Evolutionary conservation across 768 basidiomycete species (phyloP), one percentile per base, ranked within the genome.

Genomic region (Rhizopogon vulgaris): DNA sequence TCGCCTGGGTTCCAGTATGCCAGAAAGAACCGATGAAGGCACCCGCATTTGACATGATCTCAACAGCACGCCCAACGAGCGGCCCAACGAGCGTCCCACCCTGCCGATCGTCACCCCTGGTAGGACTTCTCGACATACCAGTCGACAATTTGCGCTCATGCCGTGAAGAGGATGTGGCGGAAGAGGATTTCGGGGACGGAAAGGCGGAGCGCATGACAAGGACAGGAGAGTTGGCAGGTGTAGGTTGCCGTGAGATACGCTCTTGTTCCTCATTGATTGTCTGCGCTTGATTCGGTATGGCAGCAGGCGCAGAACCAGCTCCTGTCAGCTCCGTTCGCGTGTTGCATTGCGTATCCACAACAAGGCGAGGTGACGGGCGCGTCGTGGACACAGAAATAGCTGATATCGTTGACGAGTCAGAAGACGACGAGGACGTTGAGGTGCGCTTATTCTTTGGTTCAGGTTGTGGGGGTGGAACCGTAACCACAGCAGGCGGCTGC

Each of bases 41-140:
- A 17, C 88, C 84, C 2, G 91, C 91, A 48, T 78, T 83, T 40
- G 80, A 84, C 52, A 93, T 86, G 38, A 94, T 87, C 49, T 86
- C 89, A 17, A 84, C 87, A 22, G 90, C 83, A 43, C 80, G 73
- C 14, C 79, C 77, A 22, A 79, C 78, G 18, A 85, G 68, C 36
- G 73, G 73, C 14, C 79, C 77, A 22, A 79, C 78, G 18, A 85
- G 68, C 36, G 73, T 77, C 4, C 71, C 75, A 18, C 53, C 53
- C 25, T 63, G 65, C 54, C 65, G 66, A 37, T 67, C 63, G 15
- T 65, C 60, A 62, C 65, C 41, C 58, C 66, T 60, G 4, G 47
- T 53, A 18, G 66, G 66, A 52, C 66, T 68, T 22, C 56, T 56
- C 28, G 62, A 62, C 22, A 49, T 45, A 18, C 58, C 54, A 3